Evolutionary conservation across 805 yeast genomes (phyloP), one percentile per base, ranked within the genome.

Genomic region (Wickerhamomyces sydowiorum): DNA sequence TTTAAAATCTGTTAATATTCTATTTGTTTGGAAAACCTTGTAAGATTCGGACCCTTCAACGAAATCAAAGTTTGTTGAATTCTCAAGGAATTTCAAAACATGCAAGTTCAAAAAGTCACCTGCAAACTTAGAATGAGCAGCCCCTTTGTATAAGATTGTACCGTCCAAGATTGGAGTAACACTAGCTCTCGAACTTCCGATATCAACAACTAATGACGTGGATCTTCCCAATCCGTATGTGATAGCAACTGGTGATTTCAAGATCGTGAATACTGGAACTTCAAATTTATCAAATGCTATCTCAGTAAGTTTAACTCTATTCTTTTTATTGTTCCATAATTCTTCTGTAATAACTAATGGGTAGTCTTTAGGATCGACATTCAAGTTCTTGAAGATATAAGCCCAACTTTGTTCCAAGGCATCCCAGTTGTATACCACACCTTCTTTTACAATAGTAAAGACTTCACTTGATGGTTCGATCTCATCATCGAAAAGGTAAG

Each of bases 161-260:
- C 96, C 96, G 53, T 85, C 89, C 47, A 78, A 64, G 17, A 87
- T 75, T 9, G 95, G 95, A 0, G 93, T 83, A 9, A 87, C 86
- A 25, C 81, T 72, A 15, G 82, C 72, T 5, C 77, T 75, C 4
- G 82, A 70, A 9, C 85, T 71, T 3, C 96, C 96, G 36, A 89
- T 63, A 58, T 90, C 96, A 21, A 89, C 73, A 8, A 89, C 86
- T 44, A 90, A 68, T 5, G 91, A 88, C 10, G 84, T 81, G 21
- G 86, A 74, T 55, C 80, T 79, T 2, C 95, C 91, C 49, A 80
- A 69, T n/a, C 89, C 82, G 57, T 84, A 82, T 4, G 86, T 75
- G 37, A 80, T 81, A 28, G 91, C 85, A 41, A 90, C 64, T 7
- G 96, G 95, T 30, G 81, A 76, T 57, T 85, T 82, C 19, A 86